Evolutionary conservation across 495 filamentous ascomycete species (phyloP).

Genomic region (Aspergillus kassunensis): DNA sequence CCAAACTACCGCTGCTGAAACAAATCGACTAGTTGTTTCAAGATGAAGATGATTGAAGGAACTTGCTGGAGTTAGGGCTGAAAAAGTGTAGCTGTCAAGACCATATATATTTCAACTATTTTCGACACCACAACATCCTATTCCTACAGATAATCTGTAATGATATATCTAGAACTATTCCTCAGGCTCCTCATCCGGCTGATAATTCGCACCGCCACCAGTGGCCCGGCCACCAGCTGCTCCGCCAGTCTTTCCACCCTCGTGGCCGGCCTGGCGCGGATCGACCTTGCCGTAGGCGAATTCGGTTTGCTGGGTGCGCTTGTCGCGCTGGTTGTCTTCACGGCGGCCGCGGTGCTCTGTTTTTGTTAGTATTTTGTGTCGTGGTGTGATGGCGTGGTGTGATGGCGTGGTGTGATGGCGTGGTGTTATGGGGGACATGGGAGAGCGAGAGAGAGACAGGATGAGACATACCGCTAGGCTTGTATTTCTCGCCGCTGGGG

Average conservation of each 20-base stretch:
- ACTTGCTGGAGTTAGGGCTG: no score
- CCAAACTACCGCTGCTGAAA: no score
- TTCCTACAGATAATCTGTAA: neutral
- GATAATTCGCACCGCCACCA: constrained; percentile 4
- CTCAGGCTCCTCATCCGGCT: constrained; percentile 2
- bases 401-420: no score
- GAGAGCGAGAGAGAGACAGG: neutral
- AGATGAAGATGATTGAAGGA: no score
- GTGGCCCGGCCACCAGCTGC: neutral
- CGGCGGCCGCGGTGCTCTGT: constrained; percentile 8
- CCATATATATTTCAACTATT: no score
- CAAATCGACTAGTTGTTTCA: no score
- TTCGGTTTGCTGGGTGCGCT: constrained; percentile 9
- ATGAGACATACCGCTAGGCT: constrained; percentile 5
- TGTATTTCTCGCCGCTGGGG: constrained; percentile 8
- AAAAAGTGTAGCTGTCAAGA: no score
- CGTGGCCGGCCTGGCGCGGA: constrained; percentile 6
- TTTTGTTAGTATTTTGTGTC: no score
- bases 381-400: no score
- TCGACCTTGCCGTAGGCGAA: constrained; percentile 12
- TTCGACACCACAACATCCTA: no score
- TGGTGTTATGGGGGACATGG: neutral
- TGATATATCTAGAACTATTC: neutral
- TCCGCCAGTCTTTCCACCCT: constrained; percentile 6
- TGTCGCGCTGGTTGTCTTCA: constrained; percentile 10